A percentile compares a stretch with the other conserved stretches of the same genome.
These are phyloP conservation scores for Albifimbria verrucaria DNA, from an alignment of 2,329 filamentous ascomycete genomes.

Conservation along the genomic window DNA sequence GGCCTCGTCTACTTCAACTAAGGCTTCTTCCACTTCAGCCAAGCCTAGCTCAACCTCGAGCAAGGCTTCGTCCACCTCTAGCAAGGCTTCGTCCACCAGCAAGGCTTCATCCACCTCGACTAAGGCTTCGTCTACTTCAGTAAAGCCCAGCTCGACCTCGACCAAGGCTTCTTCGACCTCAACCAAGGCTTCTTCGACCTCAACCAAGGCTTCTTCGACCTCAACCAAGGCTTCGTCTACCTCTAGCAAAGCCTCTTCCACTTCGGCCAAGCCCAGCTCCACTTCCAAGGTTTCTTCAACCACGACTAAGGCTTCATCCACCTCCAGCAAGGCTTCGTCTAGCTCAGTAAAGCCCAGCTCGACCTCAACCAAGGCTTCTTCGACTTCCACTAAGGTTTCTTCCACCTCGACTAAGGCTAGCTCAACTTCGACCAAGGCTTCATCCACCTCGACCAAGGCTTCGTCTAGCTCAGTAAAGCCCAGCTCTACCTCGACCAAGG, in stretches of 20 bases:
- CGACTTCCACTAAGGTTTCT: slow-evolving; percentile 5
- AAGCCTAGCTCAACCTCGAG: background rate
- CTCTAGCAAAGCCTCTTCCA: background rate
- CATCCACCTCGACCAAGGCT: slow-evolving; percentile 1
- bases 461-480: background rate
- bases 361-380: slow-evolving; percentile 2
- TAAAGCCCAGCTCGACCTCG: slow-evolving; percentile 3
- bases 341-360: slow-evolving; percentile 2
- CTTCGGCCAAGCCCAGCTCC: background rate
- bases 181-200: slow-evolving; percentile 7
- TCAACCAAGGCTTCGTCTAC: slow-evolving; percentile 3
- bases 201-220: slow-evolving; percentile 4
- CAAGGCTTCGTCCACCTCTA: slow-evolving; percentile 3
- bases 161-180: slow-evolving; percentile 1
- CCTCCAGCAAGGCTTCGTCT: slow-evolving; percentile 4
- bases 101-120: slow-evolving; percentile 9
- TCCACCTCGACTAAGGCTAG: slow-evolving; percentile 6
- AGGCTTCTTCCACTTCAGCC: slow-evolving; percentile 3
- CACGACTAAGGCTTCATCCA: slow-evolving; percentile 9
- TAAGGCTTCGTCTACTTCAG: slow-evolving; percentile 5
- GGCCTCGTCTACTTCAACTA: slow-evolving; percentile 4
- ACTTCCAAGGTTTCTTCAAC: slow-evolving; percentile 1
- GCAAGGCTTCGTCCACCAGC: slow-evolving; percentile 3
- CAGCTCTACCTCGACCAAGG: background rate
- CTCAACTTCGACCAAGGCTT: slow-evolving; percentile 3